Evolutionary conservation across 1,284 basidiomycete species (phyloP), one percentile per base, ranked within the genome.

Genomic region (Pseudozyma pruni): DNA sequence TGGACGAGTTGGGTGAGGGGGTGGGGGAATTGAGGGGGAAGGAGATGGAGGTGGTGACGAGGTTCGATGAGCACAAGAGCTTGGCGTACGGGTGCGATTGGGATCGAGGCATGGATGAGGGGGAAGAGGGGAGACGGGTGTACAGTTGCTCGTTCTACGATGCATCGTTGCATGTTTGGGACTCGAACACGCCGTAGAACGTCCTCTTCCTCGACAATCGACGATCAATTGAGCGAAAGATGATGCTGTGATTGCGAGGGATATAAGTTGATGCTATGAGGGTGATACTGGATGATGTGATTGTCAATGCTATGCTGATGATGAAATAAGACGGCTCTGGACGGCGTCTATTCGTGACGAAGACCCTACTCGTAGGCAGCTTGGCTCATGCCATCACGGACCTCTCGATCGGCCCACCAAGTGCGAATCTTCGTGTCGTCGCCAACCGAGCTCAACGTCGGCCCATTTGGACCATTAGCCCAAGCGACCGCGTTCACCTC

Each of bases 131-230:
- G 43, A 89, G 87, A 4, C 70, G 91, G 29, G 86, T 98, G 29
- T 93, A 89, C 22, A 95, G 90, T 77, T 96, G 93, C 81, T 97
- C 94, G 16, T 99, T 99, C 83, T 98, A 98, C 81, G 95, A 99
- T 82, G 91, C 94, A 79, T 84, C 86, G 22, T 81, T 98, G 83
- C 88, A 90, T 82, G 76, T 94, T 25, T 98, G 95, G 95, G 34
- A 66, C n/a, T 45, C 51, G 10, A 16, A 34, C 6, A n/a, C 39
- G 39, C 22, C 54, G 2, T 67, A 84, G 46, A 45, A 9, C n/a
- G n/a, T n/a, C n/a, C n/a, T n/a, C n/a, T n/a, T n/a, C n/a, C n/a
- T n/a, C n/a, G n/a, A n/a, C n/a, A n/a, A n/a, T n/a, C n/a, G n/a
- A n/a, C n/a, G n/a, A n/a, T n/a, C n/a, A n/a, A n/a, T n/a, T n/a